Conservation (phyloP, 257 asterid genomes). For the Ajuga chamaepitys region DNA sequence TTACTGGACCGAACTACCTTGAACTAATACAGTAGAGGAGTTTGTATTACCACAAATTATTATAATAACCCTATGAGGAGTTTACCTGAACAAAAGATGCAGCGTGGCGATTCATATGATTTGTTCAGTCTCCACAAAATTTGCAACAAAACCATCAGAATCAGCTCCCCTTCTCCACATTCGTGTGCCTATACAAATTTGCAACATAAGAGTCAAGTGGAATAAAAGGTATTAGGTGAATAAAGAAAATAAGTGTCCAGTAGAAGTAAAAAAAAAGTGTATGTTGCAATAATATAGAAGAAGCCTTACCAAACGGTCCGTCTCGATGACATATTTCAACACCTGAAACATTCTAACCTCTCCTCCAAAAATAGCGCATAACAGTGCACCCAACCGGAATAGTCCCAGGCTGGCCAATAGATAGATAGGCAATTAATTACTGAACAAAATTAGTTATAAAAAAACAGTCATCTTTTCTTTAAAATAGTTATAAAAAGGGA, state of each 20-base stretch:
- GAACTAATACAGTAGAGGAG: background rate
- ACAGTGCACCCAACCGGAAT: conserved; percentile 92
- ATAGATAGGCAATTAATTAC: conserved; percentile 13
- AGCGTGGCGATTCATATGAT: conserved; percentile 65
- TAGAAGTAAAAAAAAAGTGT: background rate
- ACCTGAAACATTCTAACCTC: conserved; percentile 92
- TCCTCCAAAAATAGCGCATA: conserved; percentile 92
- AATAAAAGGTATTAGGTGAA: conserved; percentile 2
- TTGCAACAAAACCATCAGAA: conserved; percentile 98
- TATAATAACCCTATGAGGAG: conserved; percentile 7
- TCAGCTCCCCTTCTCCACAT: conserved; percentile 99
- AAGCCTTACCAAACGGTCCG: conserved; percentile 56
- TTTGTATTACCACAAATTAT: background rate
- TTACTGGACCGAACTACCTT: conserved; percentile 7
- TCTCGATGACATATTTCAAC: conserved; percentile 76
- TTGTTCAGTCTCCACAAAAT: conserved; percentile 97
- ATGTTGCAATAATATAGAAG: background rate
- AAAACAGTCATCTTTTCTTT: no score
- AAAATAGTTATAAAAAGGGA: no score
- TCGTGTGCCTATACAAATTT: conserved; percentile 65
- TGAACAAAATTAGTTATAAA: no score
- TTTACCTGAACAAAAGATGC: conserved; percentile 93
- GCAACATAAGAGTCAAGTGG: conserved; percentile 9
- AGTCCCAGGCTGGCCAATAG: conserved; percentile 81
- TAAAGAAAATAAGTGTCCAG: background rate